A percentile compares a stretch with the other conserved stretches of the same genome.
phyloP scores from a whole-genome alignment of 2,329 filamentous ascomycete genomes.

The Conoideocrella luteorostrata region DNA sequence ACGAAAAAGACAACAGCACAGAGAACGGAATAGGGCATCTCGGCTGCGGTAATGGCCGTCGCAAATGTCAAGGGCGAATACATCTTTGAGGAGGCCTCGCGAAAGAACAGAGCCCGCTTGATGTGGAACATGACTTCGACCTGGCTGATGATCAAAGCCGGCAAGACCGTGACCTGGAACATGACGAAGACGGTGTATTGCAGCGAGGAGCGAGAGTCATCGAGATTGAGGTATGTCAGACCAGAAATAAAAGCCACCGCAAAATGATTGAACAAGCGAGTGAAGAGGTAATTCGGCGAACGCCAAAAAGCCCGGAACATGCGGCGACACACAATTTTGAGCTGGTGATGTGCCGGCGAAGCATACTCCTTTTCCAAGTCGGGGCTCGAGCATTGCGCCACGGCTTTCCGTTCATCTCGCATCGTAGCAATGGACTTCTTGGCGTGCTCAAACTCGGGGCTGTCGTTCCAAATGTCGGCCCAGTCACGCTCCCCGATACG shows the following conservation, averaged over 20 bases:
- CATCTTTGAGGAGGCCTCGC: constrained; percentile 79
- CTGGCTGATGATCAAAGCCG: constrained; percentile 75
- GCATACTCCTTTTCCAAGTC: constrained; percentile 70
- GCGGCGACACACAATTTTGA: constrained; percentile 65
- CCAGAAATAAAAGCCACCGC: constrained; percentile 73
- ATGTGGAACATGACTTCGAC: constrained; percentile 77
- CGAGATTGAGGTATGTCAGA: constrained; percentile 70
- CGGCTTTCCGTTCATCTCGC: constrained; percentile 50
- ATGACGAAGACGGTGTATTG: constrained; percentile 86
- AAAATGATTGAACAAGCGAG: constrained; percentile 77
- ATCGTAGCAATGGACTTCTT: constrained; percentile 63
- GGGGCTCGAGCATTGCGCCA: constrained; percentile 36
- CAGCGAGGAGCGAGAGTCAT: constrained; percentile 67
- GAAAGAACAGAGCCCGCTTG: constrained; percentile 75
- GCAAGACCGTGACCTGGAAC: constrained; percentile 82
- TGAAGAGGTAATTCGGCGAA: constrained; percentile 83
- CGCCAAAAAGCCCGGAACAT: constrained; percentile 79
- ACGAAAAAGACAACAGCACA: constrained; percentile 78
- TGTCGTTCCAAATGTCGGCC: constrained; percentile 72
- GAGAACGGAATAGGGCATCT: constrained; percentile 76
- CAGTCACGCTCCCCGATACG: constrained; percentile 71
- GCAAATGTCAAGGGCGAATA: constrained; percentile 78
- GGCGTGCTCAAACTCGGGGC: constrained; percentile 59
- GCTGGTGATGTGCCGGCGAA: constrained; percentile 71
- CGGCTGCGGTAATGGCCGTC: constrained; percentile 69